Conservation (phyloP, 176 grass and related monocot species). For the Elaeis guineensis region DNA sequence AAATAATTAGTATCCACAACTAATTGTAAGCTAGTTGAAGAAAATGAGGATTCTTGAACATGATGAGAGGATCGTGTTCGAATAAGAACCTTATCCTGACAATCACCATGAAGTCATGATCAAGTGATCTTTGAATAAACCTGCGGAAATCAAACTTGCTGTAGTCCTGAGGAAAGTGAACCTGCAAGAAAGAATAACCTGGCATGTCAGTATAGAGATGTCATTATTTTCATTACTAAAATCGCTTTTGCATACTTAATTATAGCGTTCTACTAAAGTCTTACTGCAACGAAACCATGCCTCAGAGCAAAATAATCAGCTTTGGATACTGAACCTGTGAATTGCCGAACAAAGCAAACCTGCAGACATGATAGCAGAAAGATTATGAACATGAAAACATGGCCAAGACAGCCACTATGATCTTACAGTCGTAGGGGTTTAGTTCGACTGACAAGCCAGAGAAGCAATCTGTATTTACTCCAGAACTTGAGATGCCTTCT, state of each 20-base stretch:
- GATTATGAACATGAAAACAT: too few relatives aligned
- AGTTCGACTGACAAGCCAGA: constrained; percentile 4
- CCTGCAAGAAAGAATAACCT: not conserved
- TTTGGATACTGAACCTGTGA: constrained; percentile 1
- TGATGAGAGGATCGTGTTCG: not conserved
- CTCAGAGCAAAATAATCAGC: constrained; percentile 13
- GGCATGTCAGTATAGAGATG: too few relatives aligned
- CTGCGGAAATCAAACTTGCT: constrained; percentile 8
- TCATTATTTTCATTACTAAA: too few relatives aligned
- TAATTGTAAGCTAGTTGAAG: too few relatives aligned
- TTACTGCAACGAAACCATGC: constrained; percentile 14
- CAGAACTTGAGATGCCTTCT: constrained; percentile 6
- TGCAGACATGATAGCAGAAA: not conserved
- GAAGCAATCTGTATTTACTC: not conserved
- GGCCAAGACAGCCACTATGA: too few relatives aligned
- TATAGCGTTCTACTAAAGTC: not conserved
- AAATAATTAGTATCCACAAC: too few relatives aligned
- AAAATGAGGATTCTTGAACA: too few relatives aligned
- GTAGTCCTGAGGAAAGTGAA: constrained; percentile 4
- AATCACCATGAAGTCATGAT: constrained; percentile 5
- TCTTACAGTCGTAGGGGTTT: not conserved
- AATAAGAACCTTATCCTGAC: constrained; percentile 8
- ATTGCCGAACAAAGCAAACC: constrained; percentile 14
- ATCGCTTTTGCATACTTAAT: too few relatives aligned
- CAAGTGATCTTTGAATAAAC: constrained; percentile 7